phyloP scores from a whole-genome alignment of 345 rosid genomes.

The Bretschneidera sinensis region DNA sequence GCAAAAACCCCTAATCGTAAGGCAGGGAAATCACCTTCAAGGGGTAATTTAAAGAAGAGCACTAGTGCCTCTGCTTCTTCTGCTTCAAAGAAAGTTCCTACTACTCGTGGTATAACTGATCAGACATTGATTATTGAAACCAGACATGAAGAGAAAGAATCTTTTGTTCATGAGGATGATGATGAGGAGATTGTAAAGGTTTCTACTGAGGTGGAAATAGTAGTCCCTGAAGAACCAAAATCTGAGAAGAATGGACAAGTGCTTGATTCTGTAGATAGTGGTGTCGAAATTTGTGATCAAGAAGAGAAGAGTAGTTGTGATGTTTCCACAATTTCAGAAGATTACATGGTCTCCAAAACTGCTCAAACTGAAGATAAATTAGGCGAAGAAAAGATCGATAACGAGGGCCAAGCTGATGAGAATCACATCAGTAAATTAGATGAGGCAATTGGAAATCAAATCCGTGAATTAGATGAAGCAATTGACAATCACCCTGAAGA shows the following conservation, averaged over 20 bases:
- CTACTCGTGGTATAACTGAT: slow-evolving; percentile 12
- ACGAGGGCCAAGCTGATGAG: neutral
- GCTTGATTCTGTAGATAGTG: slow-evolving; percentile 16
- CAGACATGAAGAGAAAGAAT: slow-evolving; percentile 21
- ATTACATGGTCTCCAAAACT: slow-evolving; percentile 1
- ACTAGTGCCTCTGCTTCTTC: neutral
- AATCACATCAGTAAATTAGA: neutral
- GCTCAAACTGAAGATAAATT: slow-evolving; percentile 19
- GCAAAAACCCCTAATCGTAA: slow-evolving; percentile 25
- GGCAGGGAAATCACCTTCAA: slow-evolving; percentile 18
- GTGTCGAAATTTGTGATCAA: slow-evolving; percentile 16
- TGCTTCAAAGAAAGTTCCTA: slow-evolving; percentile 13
- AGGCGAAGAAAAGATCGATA: too few relatives aligned
- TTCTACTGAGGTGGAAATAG: slow-evolving; percentile 18
- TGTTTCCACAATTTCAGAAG: slow-evolving; percentile 19
- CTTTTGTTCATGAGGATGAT: neutral
- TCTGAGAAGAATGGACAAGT: slow-evolving; percentile 12
- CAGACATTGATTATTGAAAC: slow-evolving; percentile 16
- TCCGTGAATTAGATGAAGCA: too few relatives aligned
- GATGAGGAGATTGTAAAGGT: slow-evolving; percentile 32
- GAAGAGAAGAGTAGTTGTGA: slow-evolving; percentile 24
- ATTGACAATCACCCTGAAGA: slow-evolving; percentile 25
- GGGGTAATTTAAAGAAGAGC: slow-evolving; percentile 24
- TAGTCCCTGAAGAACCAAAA: slow-evolving; percentile 18
- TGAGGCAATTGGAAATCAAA: too few relatives aligned